Percentiles rank a stretch among this genome's conserved stretches.
phyloP scores from a whole-genome alignment of 371 early-diverging fungal genomes.

The Cokeromyces recurvatus region DNA sequence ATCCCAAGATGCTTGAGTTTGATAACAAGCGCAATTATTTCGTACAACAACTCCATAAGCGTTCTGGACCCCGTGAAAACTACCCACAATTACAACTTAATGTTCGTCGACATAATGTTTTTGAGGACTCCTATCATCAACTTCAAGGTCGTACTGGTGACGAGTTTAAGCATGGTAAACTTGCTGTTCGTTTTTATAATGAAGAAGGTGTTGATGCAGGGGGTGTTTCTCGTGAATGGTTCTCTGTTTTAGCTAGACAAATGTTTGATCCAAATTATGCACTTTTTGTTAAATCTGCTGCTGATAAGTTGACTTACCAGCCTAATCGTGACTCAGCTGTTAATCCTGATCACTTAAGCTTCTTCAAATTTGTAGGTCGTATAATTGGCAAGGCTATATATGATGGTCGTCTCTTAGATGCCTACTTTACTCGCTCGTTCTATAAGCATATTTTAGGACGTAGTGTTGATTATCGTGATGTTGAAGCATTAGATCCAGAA shows the following conservation, averaged over 20 bases:
- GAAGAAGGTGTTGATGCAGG: constrained; percentile 99
- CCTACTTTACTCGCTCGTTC: constrained; percentile 97
- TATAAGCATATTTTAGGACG: constrained; percentile 96
- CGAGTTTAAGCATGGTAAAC: constrained; percentile 90
- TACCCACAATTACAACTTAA: constrained; percentile 78
- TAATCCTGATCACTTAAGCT: constrained; percentile 94
- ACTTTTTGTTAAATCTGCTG: constrained; percentile 94
- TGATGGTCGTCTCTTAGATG: constrained; percentile 92
- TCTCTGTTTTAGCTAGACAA: constrained; percentile 91
- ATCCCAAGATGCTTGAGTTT: constrained; percentile 96
- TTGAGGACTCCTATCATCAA: constrained; percentile 96
- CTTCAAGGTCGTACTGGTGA: constrained; percentile 86
- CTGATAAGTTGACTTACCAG: constrained; percentile 94
- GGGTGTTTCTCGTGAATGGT: constrained; percentile 99
- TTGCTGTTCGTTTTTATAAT: constrained; percentile 92
- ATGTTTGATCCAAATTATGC: constrained; percentile 99
- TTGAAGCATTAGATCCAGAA: constrained; percentile 96
- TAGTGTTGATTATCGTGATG: constrained; percentile 91
- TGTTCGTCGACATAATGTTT: constrained; percentile 91
- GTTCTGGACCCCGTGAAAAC: constrained; percentile 58
- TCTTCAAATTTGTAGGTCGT: constrained; percentile 98
- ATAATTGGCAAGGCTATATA: constrained; percentile 98
- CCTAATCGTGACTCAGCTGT: constrained; percentile 93
- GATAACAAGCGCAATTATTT: constrained; percentile 99
- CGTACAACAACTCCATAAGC: constrained; percentile 89